These are phyloP conservation scores for Metschnikowia arizonensis DNA, from an alignment of 805 yeast genomes.

Conservation along the genomic window DNA sequence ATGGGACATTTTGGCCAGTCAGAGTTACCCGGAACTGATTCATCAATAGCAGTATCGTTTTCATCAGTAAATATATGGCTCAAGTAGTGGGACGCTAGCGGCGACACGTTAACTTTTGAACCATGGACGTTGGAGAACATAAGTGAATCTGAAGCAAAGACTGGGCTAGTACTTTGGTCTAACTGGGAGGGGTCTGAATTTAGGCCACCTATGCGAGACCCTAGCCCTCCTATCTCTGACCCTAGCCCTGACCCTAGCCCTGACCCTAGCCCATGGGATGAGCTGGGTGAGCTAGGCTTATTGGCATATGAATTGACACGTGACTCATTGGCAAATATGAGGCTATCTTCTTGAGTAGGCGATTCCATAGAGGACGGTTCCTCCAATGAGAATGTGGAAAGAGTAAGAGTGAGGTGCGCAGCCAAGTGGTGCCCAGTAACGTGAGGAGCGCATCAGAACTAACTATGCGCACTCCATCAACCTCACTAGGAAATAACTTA, in stretches of 20 bases:
- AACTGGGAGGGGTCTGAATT: slow-evolving; percentile 9
- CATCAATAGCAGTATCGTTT: neutral
- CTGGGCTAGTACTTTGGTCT: slow-evolving; percentile 8
- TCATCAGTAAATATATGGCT: neutral
- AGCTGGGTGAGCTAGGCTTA: slow-evolving; percentile 6
- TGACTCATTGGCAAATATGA: slow-evolving; percentile 27
- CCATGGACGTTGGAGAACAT: slow-evolving; percentile 6
- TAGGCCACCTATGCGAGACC: too few species aligned
- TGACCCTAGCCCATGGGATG: too few species aligned
- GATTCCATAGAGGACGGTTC: slow-evolving; percentile 8
- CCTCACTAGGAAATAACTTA: too few species aligned
- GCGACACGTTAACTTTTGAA: neutral
- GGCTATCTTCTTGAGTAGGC: slow-evolving; percentile 24
- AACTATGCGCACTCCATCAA: too few species aligned
- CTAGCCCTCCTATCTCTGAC: too few species aligned
- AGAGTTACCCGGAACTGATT: neutral
- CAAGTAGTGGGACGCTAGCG: neutral
- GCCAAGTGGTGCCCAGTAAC: too few species aligned
- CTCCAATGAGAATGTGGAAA: too few species aligned
- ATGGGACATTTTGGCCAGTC: neutral
- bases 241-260: too few species aligned
- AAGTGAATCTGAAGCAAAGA: slow-evolving; percentile 9
- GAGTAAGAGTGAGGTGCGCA: too few species aligned
- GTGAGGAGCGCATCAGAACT: too few species aligned
- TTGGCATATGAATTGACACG: neutral